Evolutionary conservation across 1,284 basidiomycete genomes (phyloP), one percentile per base, ranked within the genome.

Genomic region (Sphaerobolus stellatus): DNA sequence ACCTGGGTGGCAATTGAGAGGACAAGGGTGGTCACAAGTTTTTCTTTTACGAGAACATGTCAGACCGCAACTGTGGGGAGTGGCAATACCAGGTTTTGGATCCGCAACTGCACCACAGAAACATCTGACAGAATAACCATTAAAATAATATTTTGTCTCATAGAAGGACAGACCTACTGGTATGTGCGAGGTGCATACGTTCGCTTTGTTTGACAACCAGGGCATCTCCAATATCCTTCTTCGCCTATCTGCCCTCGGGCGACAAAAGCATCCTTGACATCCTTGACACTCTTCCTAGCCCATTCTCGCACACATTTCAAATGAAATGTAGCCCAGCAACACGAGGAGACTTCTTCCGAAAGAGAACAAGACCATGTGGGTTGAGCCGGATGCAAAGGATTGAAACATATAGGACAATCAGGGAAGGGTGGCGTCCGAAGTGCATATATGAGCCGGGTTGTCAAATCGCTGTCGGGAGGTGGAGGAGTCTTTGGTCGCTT

Each of bases 261-360:
- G 2, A 81, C 75, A 78, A 85, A 90, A 0, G 92, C 90, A 59
- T 88, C 88, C 52, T 75, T 75, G 4, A 89, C 64, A 7, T 91
- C 90, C 63, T 86, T 90, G 41, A 90, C 86, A 62, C 82, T 91
- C 76, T 85, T 91, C 29, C 76, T 72, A 0, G 88, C 89, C 91
- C 91, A 93, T 0, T 83, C 75, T 11, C 78, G 75, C 60, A 93
- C 86, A 61, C 91, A 94, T 63, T 86, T 88, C 33, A 92, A 74
- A 68, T 94, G 91, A 61, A 92, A 91, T 0, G 86, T 82, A n/a
- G 81, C 88, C 83, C 88, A 92, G 63, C 92, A 94, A 62, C 83
- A 90, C 56, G 85, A 82, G 20, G 74, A 69, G 6, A 62, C 68
- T 30, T 66, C 66, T 28, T 57, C 57, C 51, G 78, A 75, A 1